Base-by-base conservation (phyloP, 768 basidiomycete genomes). In the Pleurotus cornucopiae region DNA sequence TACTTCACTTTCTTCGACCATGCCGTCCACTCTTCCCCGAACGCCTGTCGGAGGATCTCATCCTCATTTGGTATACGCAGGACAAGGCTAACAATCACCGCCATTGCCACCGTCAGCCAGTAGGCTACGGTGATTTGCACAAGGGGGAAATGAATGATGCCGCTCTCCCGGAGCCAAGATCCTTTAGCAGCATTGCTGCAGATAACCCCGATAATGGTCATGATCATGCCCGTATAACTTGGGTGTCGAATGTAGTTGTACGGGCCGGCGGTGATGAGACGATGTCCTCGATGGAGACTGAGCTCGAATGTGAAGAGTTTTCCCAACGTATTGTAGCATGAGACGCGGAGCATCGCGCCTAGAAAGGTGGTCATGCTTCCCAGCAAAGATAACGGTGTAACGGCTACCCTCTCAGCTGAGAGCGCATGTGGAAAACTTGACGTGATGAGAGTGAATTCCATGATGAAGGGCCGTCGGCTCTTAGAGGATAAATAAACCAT, bases 291-390 rank as follows among this genome's bases (percentile, higher is more conserved):
- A 45, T 74, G 73, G 20, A 80, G 64, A 40, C 75, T 76, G 54
- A 80, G 71, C 49, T 80, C 79, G 55, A 78, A 79, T 5, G 79
- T 79, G 61, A 80, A 80, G 48, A 77, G 62, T 12, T 70, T 64
- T 4, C 76, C 76, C 6, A 80, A 71, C n/a, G 76, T 71, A 34
- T 61, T 66, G 64, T 75, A 79, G 56, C 78, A 79, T 49, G 66
- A 69, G n/a, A 78, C 54, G 38, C 78, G 77, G 60, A 21, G 12
- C 45, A 46, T 46, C 12, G 43, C n/a, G n/a, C 54, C 54, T 1
- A 46, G 46, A 40, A 55, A 45, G 23, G 45, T 55, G 54, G 21
- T 26, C 23, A 46, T 13, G 43, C 43, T 55, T 14, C 54, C 54
- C 38, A 55, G 21, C 7, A 55, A 41, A 18, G 45, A 55, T 16